Evolutionary conservation across 441 rosid genomes (phyloP), one percentile per base, ranked within the genome.

Genomic region (Biscutella laevigata): DNA sequence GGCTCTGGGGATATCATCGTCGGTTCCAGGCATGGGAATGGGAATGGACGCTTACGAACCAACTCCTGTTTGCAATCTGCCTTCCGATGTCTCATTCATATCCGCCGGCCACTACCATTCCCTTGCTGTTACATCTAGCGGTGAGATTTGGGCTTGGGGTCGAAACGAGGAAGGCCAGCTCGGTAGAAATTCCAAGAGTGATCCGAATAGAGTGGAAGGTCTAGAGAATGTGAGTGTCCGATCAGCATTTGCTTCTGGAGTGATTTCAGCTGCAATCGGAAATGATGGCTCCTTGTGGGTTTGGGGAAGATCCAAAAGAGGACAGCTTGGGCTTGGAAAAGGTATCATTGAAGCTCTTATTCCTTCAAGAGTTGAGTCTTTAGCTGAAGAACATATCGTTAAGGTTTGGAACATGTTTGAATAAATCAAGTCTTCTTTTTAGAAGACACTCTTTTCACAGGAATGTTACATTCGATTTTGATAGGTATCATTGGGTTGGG

Each of bases 401-500:
- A 84, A 88, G 98, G 98, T 88, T 66, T 67, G 78, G 47, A 4
- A 49, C 4, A 20, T 29, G 13, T 2, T 44, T 62, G 1, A n/a
- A 27, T 19, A 14, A 12, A 11, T 12, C 32, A 13, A 12, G 11
- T 19, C 19, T 53, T 33, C 7, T 24, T 43, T 42, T n/a, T n/a
- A n/a, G n/a, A 4, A 49, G 29, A 33, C 4, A 25, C 3, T 62
- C 38, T 21, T 51, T 41, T 21, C 10, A n/a, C 5, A n/a, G 9
- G 8, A 9, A 47, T 25, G 10, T n/a, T n/a, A 26, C 3, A 7
- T 6, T 57, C 11, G 9, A 1, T 57, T 47, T 62, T 61, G 62
- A 44, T 67, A 91, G 98, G 94, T 80, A 17, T 82, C 98, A 0
- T 86, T 86, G 54, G 98, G 98, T 36, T 88, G 98, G 98, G 94